Base-by-base conservation (phyloP, 352 stramenopile species). In the Phytophthora chlamydospora region DNA sequence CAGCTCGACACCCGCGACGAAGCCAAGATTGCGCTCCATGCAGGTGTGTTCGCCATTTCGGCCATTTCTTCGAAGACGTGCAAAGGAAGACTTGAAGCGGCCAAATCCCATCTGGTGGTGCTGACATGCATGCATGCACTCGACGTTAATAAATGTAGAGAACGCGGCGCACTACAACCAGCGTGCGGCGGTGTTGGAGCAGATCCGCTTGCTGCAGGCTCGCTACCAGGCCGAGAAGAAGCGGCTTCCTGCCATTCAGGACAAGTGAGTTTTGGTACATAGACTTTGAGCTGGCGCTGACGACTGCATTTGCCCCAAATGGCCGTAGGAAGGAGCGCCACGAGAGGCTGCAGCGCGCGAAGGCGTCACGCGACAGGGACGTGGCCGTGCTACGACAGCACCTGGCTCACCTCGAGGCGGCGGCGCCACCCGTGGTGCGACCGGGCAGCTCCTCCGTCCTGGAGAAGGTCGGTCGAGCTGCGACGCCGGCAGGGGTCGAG, bases 161-260 rank as follows among this genome's bases (percentile, higher is more conserved):
- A 73, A 76, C 29, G 57, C 70, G 16, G 53, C 53, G 12, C 59
- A 58, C 32, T 70, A 78, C 54, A 79, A 78, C 52, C 73, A 78
- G 42, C 65, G 71, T 27, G 34, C 64, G 1, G 32, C 29, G 13
- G 71, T 80, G n/a, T 27, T 71, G 24, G 71, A 72, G 33, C 67
- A 73, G 39, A 76, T 87, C 36, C 54, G 53, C 7, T 43, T 34
- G 8, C 36, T 85, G 42, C 74, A 87, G 33, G 55, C 55, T 3
- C 47, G 60, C 19, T 86, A 75, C 39, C 78, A 85, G 48, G 40
- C 42, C 7, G 55, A 69, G 8, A 88, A 86, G 71, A 89, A 88
- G 58, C 40, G 47, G 7, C 44, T 88, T 17, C 53, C 77, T 13
- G 31, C 16, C 1, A 69, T 89, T n/a, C 64, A 60, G 14, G 75